Evolutionary conservation across 805 yeast species (phyloP), one percentile per base, ranked within the genome.

Genomic region (Candida glaebosa): DNA sequence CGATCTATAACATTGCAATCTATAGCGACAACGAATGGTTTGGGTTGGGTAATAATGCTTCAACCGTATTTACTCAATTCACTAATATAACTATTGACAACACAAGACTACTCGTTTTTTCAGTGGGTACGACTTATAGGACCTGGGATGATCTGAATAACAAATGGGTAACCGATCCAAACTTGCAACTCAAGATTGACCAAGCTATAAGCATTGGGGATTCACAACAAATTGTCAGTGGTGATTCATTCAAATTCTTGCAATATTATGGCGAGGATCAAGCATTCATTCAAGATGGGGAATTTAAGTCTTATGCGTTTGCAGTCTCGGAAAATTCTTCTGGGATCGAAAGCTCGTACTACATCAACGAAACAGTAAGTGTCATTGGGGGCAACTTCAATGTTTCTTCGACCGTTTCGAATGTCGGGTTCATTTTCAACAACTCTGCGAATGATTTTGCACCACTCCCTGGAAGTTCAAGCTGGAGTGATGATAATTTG

Each of bases 321-420:
- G 14, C 26, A n/a, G 16, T 37, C 15, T 4, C 39, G 6, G 33
- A 18, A 26, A 37, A 39, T 8, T 18, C 41, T 5, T 10, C n/a
- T 25, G 31, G 16, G 8, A 56, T 66, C 14, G 37, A 53, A 18
- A 43, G 67, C 2, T 73, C 79, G 1, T 57, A 58, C 38, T 73
- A 68, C 41, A 55, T 76, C 24, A 82, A 85, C 54, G 64, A 65
- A 9, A 56, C 81, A 0, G 45, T 73, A 8, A 63, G 81, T 31
- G 74, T 76, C 0, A 60, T 84, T 37, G 89, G 86, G 6, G 93
- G 91, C 16, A 58, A 63, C 3, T 81, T 82, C 52, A 56, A 52
- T 6, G 68, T 69, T 5, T 34, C 40, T 5, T 33, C 47, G 19
- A 44, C 50, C 3, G 50, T 52, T 1, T 34, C 44, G 8, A 60